Conservation (phyloP, 495 filamentous ascomycete species). For the Clohesyomyces aquaticus region DNA sequence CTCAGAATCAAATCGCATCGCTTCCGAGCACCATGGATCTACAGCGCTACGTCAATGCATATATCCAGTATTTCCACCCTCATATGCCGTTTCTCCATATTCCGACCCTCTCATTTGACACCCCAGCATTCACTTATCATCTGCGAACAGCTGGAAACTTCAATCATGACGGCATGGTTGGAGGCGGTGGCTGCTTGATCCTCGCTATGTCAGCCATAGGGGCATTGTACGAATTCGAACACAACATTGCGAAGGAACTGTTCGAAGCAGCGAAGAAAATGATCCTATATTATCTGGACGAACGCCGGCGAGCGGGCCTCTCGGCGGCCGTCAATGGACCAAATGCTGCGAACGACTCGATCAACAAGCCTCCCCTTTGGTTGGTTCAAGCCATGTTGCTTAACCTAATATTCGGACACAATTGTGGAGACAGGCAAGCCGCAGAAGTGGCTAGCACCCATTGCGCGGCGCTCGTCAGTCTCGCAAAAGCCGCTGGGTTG, state of each 20-base stretch:
- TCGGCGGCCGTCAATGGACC: slow-evolving; percentile 72
- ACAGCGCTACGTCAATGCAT: slow-evolving; percentile 87
- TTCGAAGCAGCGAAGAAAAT: slow-evolving; percentile 95
- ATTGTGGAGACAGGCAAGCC: slow-evolving; percentile 87
- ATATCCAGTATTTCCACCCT: slow-evolving; percentile 93
- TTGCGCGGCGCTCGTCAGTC: slow-evolving; percentile 84
- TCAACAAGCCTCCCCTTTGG: slow-evolving; percentile 88
- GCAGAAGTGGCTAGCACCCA: slow-evolving; percentile 92
- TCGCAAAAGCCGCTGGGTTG: slow-evolving; percentile 85
- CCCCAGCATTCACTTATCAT: slow-evolving; percentile 66
- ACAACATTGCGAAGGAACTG: slow-evolving; percentile 75
- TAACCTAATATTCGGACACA: slow-evolving; percentile 94
- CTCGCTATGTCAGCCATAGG: slow-evolving; percentile 96
- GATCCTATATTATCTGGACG: slow-evolving; percentile 91
- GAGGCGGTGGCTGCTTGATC: slow-evolving; percentile 87
- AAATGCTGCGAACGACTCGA: slow-evolving; percentile 63
- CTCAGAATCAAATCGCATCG: slow-evolving; percentile 45
- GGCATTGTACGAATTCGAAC: slow-evolving; percentile 89
- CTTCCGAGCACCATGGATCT: slow-evolving; percentile 90
- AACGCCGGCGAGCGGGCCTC: slow-evolving; percentile 86
- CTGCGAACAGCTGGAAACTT: slow-evolving; percentile 59
- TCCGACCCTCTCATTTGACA: slow-evolving; percentile 89
- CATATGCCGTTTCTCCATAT: slow-evolving; percentile 93
- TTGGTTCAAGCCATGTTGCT: slow-evolving; percentile 98
- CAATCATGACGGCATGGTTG: slow-evolving; percentile 67